Percentiles rank a stretch among this genome's conserved stretches.
Evolutionary conservation across 305 asterid species (phyloP).

Genomic region (Fraxinus angustifolia): DNA sequence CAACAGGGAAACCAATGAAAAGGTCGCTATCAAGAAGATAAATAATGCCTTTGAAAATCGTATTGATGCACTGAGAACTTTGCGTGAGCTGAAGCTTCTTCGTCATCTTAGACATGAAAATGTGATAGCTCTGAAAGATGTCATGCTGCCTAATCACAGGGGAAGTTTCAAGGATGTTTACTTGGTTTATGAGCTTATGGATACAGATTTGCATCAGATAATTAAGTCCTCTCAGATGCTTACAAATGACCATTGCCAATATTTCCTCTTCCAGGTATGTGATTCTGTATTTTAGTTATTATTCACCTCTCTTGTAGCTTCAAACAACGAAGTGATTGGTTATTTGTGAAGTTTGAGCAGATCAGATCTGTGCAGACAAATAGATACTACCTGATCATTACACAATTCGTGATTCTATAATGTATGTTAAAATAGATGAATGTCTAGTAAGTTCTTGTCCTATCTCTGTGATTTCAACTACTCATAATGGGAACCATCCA

Average conservation of each 20-base stretch:
- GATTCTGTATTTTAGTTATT: neutral
- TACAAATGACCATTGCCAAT: conserved; percentile 35
- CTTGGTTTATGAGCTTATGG: conserved; percentile 39
- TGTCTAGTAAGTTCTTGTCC: neutral
- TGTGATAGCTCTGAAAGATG: conserved; percentile 36
- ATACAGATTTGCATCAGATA: conserved; percentile 36
- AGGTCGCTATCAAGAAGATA: conserved; percentile 35
- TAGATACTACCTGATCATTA: neutral
- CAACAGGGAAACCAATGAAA: conserved; percentile 32
- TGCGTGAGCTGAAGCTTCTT: conserved; percentile 38
- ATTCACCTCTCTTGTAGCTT: neutral
- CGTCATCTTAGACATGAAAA: conserved; percentile 33
- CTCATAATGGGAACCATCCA: neutral
- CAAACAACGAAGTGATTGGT: neutral
- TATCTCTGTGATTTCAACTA: neutral
- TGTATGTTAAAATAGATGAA: neutral
- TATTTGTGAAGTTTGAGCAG: neutral
- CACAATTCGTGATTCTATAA: neutral
- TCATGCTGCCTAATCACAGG: conserved; percentile 34
- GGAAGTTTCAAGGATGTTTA: conserved; percentile 36
- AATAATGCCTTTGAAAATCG: conserved; percentile 34
- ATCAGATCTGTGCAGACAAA: neutral
- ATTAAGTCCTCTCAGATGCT: conserved; percentile 35
- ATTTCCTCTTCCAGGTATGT: conserved; percentile 32
- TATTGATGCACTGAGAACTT: conserved; percentile 32